Evolutionary conservation across 805 yeast species (phyloP).

Genomic region (Hanseniaspora osmophila): DNA sequence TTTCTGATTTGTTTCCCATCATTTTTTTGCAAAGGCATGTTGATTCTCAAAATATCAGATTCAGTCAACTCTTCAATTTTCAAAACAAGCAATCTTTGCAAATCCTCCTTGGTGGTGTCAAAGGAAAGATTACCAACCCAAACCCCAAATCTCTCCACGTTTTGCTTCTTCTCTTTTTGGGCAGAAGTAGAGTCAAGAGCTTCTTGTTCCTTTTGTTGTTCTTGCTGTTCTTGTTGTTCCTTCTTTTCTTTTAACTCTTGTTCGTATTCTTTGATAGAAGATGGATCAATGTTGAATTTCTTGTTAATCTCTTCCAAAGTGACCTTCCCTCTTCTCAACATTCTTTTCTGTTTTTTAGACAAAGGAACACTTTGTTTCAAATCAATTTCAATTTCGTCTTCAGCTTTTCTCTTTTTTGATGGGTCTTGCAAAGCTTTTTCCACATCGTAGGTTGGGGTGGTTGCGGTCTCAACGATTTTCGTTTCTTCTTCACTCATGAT

Average conservation of each 20-base stretch:
- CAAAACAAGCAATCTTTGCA: constrained; percentile 46
- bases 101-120: constrained; percentile 65
- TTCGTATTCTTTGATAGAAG: constrained; percentile 22
- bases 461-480: constrained; percentile 13
- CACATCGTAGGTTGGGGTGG: constrained; percentile 18
- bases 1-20: constrained; percentile 41
- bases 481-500: constrained; percentile 1
- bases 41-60: constrained; percentile 55
- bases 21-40: constrained; percentile 56
- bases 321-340: constrained; percentile 62
- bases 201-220: constrained; percentile 22
- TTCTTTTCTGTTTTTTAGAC: constrained; percentile 82
- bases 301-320: constrained; percentile 41
- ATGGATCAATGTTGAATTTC: constrained; percentile 26
- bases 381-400: constrained; percentile 54
- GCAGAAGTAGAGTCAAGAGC: constrained; percentile 8
- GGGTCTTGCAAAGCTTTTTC: constrained; percentile 23
- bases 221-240: constrained; percentile 13
- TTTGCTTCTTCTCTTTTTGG: constrained; percentile 18
- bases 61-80: constrained; percentile 42
- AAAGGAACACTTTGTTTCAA: constrained; percentile 61
- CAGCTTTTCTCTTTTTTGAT: constrained; percentile 25
- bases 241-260: constrained; percentile 24
- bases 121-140: constrained; percentile 92
- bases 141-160: constrained; percentile 52